Base-by-base conservation (phyloP, 2,329 filamentous ascomycete genomes). In the Orbilia javanica region DNA sequence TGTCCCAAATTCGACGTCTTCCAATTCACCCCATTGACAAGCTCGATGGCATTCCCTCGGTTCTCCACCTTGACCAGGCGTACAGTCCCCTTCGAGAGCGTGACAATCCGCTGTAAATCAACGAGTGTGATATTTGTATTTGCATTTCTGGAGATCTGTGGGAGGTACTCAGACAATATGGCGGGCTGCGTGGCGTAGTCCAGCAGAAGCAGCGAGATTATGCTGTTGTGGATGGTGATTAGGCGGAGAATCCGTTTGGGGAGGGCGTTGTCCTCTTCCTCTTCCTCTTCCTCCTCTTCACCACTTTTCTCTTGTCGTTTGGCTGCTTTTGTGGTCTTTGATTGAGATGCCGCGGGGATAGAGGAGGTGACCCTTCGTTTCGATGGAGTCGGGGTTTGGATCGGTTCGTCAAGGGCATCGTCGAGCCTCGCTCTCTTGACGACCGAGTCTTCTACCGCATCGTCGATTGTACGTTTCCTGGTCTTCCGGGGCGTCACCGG, bases 181-280 rank as follows among this genome's bases (percentile, higher is more conserved):
- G 66, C 66, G 4, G 73, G 73, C 36, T 71, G 73, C 2, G 60
- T 77, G 5, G 73, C 73, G 50, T 77, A 77, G 50, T 77, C 64
- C 3, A 77, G 22, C 8, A 77, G 66, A 3, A 77, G 60, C 4
- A 77, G 50, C 2, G 73, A 77, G 7, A 63, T 62, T 4, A 66
- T 52, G 42, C 65, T 66, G 39, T 64, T 67, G 42, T 77, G 73
- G 15, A 77, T 71, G 11, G 66, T 60, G n/a, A 71, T 31, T 4
- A 77, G 44, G 25, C 73, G 66, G 15, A 36, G n/a, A 6, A 71
- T 67, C 2, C 66, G 42, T 62, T 77, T 77, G 3, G 73, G 73
- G 7, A 77, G 65, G 10, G 48, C 25, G 11, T 60, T 27, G 7
- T 42, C 34, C 18, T 60, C 53, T 34, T 60, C 44, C 1, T 63